Evolutionary conservation across 106 monocot species (phyloP).

Genomic region (Dendrobium catenatum): DNA sequence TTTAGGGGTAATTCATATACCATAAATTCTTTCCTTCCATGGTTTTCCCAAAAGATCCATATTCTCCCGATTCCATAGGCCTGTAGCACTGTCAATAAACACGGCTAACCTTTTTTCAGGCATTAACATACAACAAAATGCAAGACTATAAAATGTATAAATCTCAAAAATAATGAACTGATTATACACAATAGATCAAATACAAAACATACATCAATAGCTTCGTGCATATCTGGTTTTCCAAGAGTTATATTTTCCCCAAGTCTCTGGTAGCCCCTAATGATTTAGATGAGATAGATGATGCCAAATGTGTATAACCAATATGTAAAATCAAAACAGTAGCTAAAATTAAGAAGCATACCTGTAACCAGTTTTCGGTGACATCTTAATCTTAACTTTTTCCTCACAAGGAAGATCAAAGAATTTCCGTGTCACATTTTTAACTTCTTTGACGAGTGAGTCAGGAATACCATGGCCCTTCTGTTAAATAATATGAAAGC

Average conservation of each 20-base stretch:
- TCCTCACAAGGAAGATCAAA: constrained; percentile 77
- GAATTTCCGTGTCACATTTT: constrained; percentile 57
- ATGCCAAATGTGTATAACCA: neutral
- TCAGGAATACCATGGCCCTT: constrained; percentile 86
- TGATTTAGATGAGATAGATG: neutral
- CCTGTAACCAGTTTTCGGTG: constrained; percentile 68
- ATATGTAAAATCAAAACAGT: neutral
- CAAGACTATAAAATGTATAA: neutral
- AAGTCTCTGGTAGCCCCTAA: constrained; percentile 81
- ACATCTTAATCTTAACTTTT: constrained; percentile 83
- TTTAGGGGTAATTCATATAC: constrained; percentile 28
- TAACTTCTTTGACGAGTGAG: constrained; percentile 67
- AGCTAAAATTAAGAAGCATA: constrained; percentile 4
- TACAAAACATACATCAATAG: constrained; percentile 62
- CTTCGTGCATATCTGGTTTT: constrained; percentile 93
- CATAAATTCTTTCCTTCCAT: constrained; percentile 81
- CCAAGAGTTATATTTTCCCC: constrained; percentile 85
- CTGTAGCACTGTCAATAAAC: constrained; percentile 54
- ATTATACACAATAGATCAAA: neutral
- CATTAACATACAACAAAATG: neutral
- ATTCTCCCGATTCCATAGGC: constrained; percentile 53
- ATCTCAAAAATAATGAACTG: neutral
- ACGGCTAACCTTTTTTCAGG: neutral
- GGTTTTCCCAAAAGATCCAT: constrained; percentile 61
- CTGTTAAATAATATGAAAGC: constrained; percentile 20